Percentiles rank a stretch among this genome's conserved stretches.
Evolutionary conservation across 1,139 yeast genomes (phyloP).

Genomic region (Kluyveromyces marxianus): DNA sequence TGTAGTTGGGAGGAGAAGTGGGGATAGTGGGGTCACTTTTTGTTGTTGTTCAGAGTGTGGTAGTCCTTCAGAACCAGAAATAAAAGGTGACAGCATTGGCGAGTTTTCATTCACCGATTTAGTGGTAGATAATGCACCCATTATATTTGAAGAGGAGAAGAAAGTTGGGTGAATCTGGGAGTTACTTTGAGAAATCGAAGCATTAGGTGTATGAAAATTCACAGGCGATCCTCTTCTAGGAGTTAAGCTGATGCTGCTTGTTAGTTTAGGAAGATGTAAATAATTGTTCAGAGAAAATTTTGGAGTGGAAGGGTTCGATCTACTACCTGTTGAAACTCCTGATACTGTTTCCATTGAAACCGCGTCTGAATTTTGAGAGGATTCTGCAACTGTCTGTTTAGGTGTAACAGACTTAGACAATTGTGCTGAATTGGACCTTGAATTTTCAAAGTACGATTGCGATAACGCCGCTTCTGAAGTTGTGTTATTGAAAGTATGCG

Average conservation of each 20-base stretch:
- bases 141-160: not conserved
- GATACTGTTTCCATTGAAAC: not conserved
- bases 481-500: not conserved
- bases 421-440: slow-evolving; percentile 8
- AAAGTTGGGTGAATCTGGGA: slow-evolving; percentile 22
- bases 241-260: slow-evolving; percentile 24
- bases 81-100: slow-evolving; percentile 27
- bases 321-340: slow-evolving; percentile 2
- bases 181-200: slow-evolving; percentile 26
- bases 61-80: slow-evolving; percentile 20
- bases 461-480: not conserved
- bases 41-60: slow-evolving; percentile 27
- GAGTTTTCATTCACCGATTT: slow-evolving; percentile 19
- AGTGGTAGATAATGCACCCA: not conserved
- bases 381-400: slow-evolving; percentile 20
- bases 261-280: slow-evolving; percentile 17
- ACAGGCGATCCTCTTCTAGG: slow-evolving; percentile 30
- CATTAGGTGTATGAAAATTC: slow-evolving; percentile 15
- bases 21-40: slow-evolving; percentile 67
- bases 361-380: slow-evolving; percentile 4
- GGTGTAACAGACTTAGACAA: slow-evolving; percentile 37
- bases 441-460: not conserved
- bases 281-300: slow-evolving; percentile 1
- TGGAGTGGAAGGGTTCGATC: slow-evolving; percentile 6
- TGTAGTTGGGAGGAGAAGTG: slow-evolving; percentile 61